phyloP scores from a whole-genome alignment of 805 yeast genomes.

The Yarrowia keelungensis region DNA sequence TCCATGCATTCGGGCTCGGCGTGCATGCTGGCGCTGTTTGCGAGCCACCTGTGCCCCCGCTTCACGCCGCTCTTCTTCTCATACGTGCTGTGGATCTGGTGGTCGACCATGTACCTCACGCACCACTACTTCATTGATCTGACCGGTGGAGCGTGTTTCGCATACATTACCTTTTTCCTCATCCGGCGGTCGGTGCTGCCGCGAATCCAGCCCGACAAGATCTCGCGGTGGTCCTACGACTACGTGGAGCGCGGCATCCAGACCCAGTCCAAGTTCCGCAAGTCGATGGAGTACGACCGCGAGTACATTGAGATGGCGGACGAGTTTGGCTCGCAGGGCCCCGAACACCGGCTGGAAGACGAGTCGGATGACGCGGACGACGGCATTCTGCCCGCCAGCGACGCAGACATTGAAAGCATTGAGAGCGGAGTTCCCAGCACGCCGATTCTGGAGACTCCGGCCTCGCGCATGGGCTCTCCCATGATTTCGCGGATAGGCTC shows the following conservation, averaged over 20 bases:
- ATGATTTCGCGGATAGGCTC: conserved; percentile 34
- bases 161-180: conserved; percentile 71
- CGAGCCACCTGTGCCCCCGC: conserved; percentile 81
- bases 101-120: conserved; percentile 97
- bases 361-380: conserved; percentile 39
- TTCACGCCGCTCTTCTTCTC: conserved; percentile 67
- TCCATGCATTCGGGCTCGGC: conserved; percentile 94
- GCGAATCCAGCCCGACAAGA: conserved; percentile 50
- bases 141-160: conserved; percentile 89
- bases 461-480: conserved; percentile 31
- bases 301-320: conserved; percentile 44
- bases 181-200: conserved; percentile 75
- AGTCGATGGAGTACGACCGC: conserved; percentile 43
- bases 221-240: conserved; percentile 55
- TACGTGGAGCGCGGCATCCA: conserved; percentile 49
- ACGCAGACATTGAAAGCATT: conserved; percentile 37
- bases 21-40: conserved; percentile 88
- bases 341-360: conserved; percentile 32
- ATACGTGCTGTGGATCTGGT: conserved; percentile 95
- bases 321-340: conserved; percentile 30
- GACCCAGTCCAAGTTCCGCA: conserved; percentile 43
- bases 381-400: conserved; percentile 33
- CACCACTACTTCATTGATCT: conserved; percentile 96
- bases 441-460: conserved; percentile 29
- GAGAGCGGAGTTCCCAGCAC: conserved; percentile 37